Evolutionary conservation across 2,329 filamentous ascomycete genomes (phyloP), one percentile per base, ranked within the genome.

Genomic region (Cladosporium halotolerans): DNA sequence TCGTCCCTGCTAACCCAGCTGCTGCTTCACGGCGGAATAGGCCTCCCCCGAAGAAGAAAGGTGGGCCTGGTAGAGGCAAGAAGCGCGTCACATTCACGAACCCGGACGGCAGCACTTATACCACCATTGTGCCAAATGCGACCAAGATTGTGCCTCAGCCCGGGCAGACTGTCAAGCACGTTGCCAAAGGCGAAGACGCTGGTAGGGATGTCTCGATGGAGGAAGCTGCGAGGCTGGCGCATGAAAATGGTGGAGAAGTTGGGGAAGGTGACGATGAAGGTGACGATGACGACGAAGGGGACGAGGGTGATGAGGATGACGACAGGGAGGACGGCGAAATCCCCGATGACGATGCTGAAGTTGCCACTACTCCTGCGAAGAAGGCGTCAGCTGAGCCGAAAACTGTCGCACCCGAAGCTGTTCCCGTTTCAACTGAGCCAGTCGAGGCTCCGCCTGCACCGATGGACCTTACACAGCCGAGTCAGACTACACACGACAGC

Each of bases 21-120:
- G 57, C 56, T 36, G 68, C 75, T 13, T 71, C 75, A 4, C 78
- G 77, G 65, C 81, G 85, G 65, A 82, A 85, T 28, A 86, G 87
- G 1, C 88, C 88, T 0, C 90, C 89, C 68, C 85, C 88, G 68
- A 95, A 92, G 76, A 77, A 80, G 56, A 76, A 73, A 45, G 91
- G 88, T 69, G 86, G 88, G 0, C 83, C 87, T 34, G 89, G 89
- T 7, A 82, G 89, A 57, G 88, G 88, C 57, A 92, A 86, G 77
- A 88, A 85, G 71, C 89, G 85, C 67, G 80, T 83, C 40, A 78
- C 79, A 57, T 82, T 83, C 75, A 69, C 66, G 14, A 68, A 68
- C 61, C 74, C 51, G 63, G 76, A 69, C 19, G 70, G 72, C 32
- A 66, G 68, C 31, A 68, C 68, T 18, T 76, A 72, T 31, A 68